Base-by-base conservation (phyloP, 352 stramenopile species). In the Globisporangium uncinulatum region DNA sequence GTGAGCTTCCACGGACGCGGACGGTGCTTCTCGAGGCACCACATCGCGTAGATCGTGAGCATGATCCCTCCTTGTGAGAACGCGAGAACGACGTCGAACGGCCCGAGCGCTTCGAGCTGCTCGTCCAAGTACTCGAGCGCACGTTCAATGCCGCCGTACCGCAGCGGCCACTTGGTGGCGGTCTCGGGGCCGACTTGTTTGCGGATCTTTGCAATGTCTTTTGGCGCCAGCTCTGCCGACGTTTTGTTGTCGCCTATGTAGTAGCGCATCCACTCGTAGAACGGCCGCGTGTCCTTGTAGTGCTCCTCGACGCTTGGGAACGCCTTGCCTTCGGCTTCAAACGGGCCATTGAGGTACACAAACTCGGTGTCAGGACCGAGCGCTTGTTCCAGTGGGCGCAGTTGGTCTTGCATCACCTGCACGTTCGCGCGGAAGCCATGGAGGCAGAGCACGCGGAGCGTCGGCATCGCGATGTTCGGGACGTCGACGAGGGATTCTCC, bases 351-450 rank as follows among this genome's bases (percentile, higher is more conserved):
- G 29, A 85, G 50, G 51, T 70, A 74, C 14, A 71, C 57, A 24
- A 79, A 80, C 51, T 80, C 70, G n/a, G 72, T 66, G 31, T 61
- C 63, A 5, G 59, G 31, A 5, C 69, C 69, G 17, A 82, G 49
- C 24, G 54, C 63, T 6, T 59, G 54, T 41, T 65, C 70, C 66
- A 85, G 60, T 2, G 63, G 68, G 15, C 67, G 71, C 14, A 65
- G 71, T 48, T 85, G 74, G 47, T 74, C 57, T 47, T 70, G 39
- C 72, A 85, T 81, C 48, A 85, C 69, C 47, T 70, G 45, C 34
- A 59, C 53, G 59, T 84, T 84, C 17, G 74, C 82, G 29, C 74
- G 74, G 62, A 76, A 85, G 24, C 74, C 74, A 49, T 85, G 74
- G 20, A 83, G 56, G 37, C 73, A 83, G 14, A 83, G 49, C 47